Evolutionary conservation across 768 basidiomycete genomes (phyloP).

Genomic region (Leccinum pellstonianum): DNA sequence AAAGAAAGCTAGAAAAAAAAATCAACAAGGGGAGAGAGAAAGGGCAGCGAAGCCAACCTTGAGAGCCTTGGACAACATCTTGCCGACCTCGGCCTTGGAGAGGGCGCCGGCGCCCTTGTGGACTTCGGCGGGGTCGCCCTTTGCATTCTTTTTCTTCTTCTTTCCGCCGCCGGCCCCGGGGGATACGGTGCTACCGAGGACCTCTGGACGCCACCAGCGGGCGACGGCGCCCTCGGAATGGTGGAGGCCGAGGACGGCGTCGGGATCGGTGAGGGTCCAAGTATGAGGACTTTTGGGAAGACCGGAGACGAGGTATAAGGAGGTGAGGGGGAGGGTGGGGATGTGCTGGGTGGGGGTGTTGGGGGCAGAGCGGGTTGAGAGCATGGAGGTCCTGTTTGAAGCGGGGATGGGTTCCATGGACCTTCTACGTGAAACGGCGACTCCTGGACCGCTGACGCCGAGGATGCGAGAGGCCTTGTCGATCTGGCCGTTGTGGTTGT

Average conservation of each 20-base stretch:
- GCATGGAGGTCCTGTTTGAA: conserved; percentile 70
- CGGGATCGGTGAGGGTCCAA: conserved; percentile 86
- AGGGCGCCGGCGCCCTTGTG: conserved; percentile 79
- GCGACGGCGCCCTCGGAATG: conserved; percentile 84
- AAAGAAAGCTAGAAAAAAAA: conserved; percentile 67
- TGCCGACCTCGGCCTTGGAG: conserved; percentile 81
- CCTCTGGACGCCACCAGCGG: conserved; percentile 79
- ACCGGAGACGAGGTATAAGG: conserved; percentile 85
- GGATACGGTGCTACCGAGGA: conserved; percentile 83
- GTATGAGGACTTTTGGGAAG: conserved; percentile 87
- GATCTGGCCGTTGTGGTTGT: conserved; percentile 35
- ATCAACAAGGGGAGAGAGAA: not conserved
- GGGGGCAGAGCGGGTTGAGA: conserved; percentile 56
- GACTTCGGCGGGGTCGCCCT: conserved; percentile 52
- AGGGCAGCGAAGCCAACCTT: conserved; percentile 52
- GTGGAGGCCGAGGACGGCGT: conserved; percentile 76
- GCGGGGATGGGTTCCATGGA: conserved; percentile 87
- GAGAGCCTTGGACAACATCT: conserved; percentile 88
- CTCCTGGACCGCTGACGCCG: conserved; percentile 44
- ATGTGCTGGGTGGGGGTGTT: conserved; percentile 55
- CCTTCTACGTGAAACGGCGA: conserved; percentile 48
- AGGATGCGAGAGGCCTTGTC: conserved; percentile 81
- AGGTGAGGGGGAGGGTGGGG: conserved; percentile 74
- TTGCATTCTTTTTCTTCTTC: conserved; percentile 64
- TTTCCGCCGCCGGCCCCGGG: conserved; percentile 80